Evolutionary conservation across 176 grass and related monocot genomes (phyloP), one percentile per base, ranked within the genome.

Genomic region (Dendrocalamus sinicus): DNA sequence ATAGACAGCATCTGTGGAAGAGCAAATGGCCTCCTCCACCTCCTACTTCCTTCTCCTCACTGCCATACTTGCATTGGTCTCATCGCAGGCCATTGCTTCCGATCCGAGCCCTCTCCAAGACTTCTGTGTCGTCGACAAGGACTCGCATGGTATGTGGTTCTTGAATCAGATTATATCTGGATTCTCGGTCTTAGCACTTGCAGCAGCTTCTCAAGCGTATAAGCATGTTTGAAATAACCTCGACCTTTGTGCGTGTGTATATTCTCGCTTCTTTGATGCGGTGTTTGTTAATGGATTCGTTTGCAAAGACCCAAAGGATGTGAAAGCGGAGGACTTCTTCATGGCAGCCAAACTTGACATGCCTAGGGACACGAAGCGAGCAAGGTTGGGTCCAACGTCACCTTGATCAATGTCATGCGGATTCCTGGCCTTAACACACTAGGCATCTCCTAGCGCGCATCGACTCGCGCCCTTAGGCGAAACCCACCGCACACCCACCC

Each of bases 301-400:
- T 11, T 83, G 81, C 70, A 83, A 74, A 15, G 70, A 83, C 12
- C 10, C 57, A 2, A 83, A 23, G 24, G 70, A n/a, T 1, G 57
- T 83, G 24, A 83, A 75, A 2, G 44, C 19, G 1, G 59, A 66
- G 1, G 83, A 85, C 61, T 85, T 85, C 48, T 85, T 77, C 48
- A 30, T 53, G 8, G 83, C 32, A 20, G 48, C 73, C 14, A 67
- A 77, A 1, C 62, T 85, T 0, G 83, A 85, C 73, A 57, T 6
- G 59, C 72, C 83, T 13, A 57, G 63, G 7, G 72, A 85, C 60
- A 85, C 62, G 0, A 57, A 22, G 1, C 3, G 1, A 20, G 14
- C 60, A 84, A 84, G 22, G 32, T 76, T 12, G 61, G 82, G 6
- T 84, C 82, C 14, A 76, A 76, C 9, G 72, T 84, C 14, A 84